These are phyloP conservation scores for Globisporangium solare DNA, from an alignment of 352 stramenopile genomes.

Conservation along the genomic window DNA sequence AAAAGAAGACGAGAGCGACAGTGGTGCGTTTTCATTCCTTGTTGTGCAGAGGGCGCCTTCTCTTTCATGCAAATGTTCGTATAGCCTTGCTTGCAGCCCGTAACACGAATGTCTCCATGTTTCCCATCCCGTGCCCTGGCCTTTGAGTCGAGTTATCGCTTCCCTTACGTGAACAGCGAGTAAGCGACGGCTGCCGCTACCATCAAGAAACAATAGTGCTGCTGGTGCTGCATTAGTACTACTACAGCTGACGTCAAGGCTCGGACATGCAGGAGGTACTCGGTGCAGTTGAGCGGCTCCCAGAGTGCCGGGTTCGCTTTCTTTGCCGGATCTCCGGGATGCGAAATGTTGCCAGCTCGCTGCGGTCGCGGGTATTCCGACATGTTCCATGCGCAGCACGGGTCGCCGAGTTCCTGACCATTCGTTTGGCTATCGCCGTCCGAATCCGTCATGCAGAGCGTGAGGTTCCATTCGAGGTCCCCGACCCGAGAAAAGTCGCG, in stretches of 20 bases:
- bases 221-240: background rate
- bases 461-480: slow-evolving; percentile 20
- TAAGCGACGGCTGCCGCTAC: no score
- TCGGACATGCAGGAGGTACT: slow-evolving; percentile 1
- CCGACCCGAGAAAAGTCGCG: slow-evolving; percentile 5
- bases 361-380: slow-evolving; percentile 14
- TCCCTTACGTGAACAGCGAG: no score
- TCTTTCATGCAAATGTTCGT: no score
- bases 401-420: slow-evolving; percentile 63
- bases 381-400: slow-evolving; percentile 39
- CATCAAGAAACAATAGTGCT: no score
- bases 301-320: slow-evolving; percentile 14
- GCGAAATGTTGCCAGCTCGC: slow-evolving; percentile 17
- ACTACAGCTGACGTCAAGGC: background rate
- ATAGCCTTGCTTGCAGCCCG: no score
- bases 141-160: no score
- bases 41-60: no score
- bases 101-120: no score
- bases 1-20: no score
- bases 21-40: no score
- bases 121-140: no score
- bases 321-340: slow-evolving; percentile 15
- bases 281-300: slow-evolving; percentile 21
- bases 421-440: slow-evolving; percentile 56
- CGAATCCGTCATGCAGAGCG: slow-evolving; percentile 32